Evolutionary conservation across 768 basidiomycete species (phyloP).

Genomic region (Omphalotus guepiniiformis): DNA sequence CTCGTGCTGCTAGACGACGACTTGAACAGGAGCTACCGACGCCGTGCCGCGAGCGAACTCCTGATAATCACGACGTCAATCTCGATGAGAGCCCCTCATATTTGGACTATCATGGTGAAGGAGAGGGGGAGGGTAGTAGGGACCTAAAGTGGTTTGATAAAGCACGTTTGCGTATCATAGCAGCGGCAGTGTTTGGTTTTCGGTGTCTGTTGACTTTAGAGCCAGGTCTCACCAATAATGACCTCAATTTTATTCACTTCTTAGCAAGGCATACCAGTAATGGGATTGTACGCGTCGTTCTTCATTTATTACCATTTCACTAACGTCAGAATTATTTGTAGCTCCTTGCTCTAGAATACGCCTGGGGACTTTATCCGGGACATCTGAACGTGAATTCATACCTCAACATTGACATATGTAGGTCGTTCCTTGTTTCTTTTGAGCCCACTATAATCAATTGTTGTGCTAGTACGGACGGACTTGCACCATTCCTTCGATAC

Average conservation of each 20-base stretch:
- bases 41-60: no score
- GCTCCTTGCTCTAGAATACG: background rate
- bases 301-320: background rate
- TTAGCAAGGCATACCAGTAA: background rate
- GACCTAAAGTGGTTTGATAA: constrained; percentile 1
- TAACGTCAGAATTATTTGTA: background rate
- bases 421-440: background rate
- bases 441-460: background rate
- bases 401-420: constrained; percentile 4
- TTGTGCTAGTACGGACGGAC: constrained; percentile 1
- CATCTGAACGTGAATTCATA: constrained; percentile 2
- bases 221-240: background rate
- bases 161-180: background rate
- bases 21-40: no score
- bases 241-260: constrained; percentile 5
- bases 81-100: no score
- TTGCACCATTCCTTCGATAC: constrained; percentile 4
- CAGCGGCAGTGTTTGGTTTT: background rate
- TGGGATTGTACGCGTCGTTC: background rate
- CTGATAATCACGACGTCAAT: no score
- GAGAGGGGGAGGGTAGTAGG: no score
- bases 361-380: constrained; percentile 4
- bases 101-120: no score
- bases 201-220: background rate
- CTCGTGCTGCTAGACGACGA: no score